Evolutionary conservation across 371 early-diverging fungal genomes (phyloP).

Genomic region (Mortierella sp.): DNA sequence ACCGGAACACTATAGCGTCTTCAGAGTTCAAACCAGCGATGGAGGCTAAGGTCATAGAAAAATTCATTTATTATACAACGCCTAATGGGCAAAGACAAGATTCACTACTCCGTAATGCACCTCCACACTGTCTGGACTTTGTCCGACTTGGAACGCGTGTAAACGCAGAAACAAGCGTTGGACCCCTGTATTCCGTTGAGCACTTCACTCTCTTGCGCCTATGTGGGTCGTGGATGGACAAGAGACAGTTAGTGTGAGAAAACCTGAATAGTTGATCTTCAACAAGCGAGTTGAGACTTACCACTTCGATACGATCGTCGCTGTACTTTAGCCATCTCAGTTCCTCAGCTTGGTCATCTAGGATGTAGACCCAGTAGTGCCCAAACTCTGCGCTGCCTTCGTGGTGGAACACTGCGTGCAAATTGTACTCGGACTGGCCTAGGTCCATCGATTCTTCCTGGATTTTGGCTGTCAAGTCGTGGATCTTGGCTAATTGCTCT

Average conservation of each 20-base stretch:
- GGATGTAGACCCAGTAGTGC: constrained; percentile 90
- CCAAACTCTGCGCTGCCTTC: constrained; percentile 78
- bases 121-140: constrained; percentile 32
- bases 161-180: constrained; percentile 74
- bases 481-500: constrained; percentile 22
- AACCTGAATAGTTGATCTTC: neutral
- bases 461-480: constrained; percentile 19
- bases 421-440: constrained; percentile 44
- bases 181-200: constrained; percentile 65
- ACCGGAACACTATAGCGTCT: no score
- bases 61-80: no score
- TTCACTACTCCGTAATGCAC: constrained; percentile 8
- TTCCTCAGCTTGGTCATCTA: constrained; percentile 62
- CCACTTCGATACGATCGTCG: constrained; percentile 67
- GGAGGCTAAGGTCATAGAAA: no score
- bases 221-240: neutral
- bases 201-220: constrained; percentile 65
- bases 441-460: constrained; percentile 5
- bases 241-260: neutral
- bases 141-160: constrained; percentile 63
- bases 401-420: constrained; percentile 50
- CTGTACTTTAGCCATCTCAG: constrained; percentile 87
- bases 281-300: constrained; percentile 2
- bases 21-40: no score
- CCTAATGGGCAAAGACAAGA: no score